Base-by-base conservation (phyloP, 257 asterid species). In the Solanum pennellii region DNA sequence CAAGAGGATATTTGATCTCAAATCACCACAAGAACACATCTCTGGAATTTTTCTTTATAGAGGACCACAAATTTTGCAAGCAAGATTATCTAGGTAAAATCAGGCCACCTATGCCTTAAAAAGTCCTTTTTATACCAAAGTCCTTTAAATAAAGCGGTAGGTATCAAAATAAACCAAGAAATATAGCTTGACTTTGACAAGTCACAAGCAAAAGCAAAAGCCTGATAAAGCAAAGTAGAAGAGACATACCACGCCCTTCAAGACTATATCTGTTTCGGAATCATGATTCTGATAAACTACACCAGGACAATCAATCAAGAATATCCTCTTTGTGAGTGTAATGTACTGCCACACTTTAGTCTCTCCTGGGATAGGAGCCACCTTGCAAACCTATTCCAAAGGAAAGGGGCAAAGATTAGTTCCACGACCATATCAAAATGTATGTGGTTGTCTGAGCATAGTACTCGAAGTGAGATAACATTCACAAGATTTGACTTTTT, bases 341-440 rank as follows among this genome's bases (percentile, higher is more conserved):
- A 97, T 97, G 88, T 97, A 97, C 87, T 96, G 99, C 99, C 99
- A 97, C 86, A 96, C 99, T 94, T 96, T 97, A 39, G 99, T 97
- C 90, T 97, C 99, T 88, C 99, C 98, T 3, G 99, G 99, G 59
- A 97, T 96, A 52, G 99, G 99, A 60, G 99, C 99, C 86, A 95
- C 99, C 93, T 96, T 96, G 93, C 99, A 97, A 33, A 95, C 98
- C 98, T 96, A 87, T 83, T 49, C 66, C 87, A 86, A 83, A 42
- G 56, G 21, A 66, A 27, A 89, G 49, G 68, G 3, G 45, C 35
- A 85, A 79, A 29, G 47, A 72, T 86, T 12, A 33, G 86, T 72
- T 27, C 73, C 7, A 59, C 21, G 2, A 13, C 69, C 85, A 49
- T 49, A 49, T 18, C 31, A 82, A 82, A 82, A 82, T 27, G 45